Percentiles rank a stretch among this genome's conserved stretches.
phyloP scores from a whole-genome alignment of 495 filamentous ascomycete species.

The Amniculicola lignicola region DNA sequence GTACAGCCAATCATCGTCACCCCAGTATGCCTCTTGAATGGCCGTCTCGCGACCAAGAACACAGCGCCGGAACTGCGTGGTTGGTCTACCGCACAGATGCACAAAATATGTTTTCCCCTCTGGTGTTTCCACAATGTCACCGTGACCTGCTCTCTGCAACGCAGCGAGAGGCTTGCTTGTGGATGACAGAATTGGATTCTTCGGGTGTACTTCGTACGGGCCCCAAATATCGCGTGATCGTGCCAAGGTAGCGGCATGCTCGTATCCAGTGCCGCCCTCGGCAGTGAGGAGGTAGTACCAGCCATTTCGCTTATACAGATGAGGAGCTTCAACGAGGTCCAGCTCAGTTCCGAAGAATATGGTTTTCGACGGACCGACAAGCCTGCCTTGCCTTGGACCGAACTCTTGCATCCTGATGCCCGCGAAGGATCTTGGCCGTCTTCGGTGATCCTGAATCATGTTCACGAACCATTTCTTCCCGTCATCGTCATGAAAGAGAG shows the following conservation, averaged over 20 bases:
- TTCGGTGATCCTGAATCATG: conserved; percentile 53
- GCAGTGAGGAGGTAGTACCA: conserved; percentile 59
- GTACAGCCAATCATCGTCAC: conserved; percentile 53
- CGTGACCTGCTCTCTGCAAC: conserved; percentile 56
- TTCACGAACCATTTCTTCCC: conserved; percentile 55
- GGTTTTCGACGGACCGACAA: conserved; percentile 41
- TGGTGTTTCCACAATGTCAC: conserved; percentile 57
- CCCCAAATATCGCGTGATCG: conserved; percentile 56
- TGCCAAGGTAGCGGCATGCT: conserved; percentile 54
- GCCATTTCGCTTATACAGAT: conserved; percentile 56
- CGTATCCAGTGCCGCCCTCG: conserved; percentile 61
- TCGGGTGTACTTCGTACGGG: conserved; percentile 49
- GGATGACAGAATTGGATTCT: conserved; percentile 29
- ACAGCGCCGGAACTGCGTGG: conserved; percentile 52
- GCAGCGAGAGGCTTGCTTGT: conserved; percentile 27
- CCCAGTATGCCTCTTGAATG: conserved; percentile 56
- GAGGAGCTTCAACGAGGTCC: conserved; percentile 59
- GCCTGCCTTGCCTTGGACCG: conserved; percentile 44
- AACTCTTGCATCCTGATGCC: conserved; percentile 47
- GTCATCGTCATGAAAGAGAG: conserved; percentile 57
- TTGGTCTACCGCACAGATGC: conserved; percentile 53
- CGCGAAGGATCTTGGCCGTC: conserved; percentile 41
- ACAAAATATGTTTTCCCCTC: conserved; percentile 57
- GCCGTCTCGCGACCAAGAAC: conserved; percentile 54
- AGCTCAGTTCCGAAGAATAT: conserved; percentile 56